A percentile compares a stretch with the other conserved stretches of the same genome.
These are phyloP conservation scores for Boletellus emodensis DNA, from an alignment of 768 basidiomycete species.

Conservation along the genomic window DNA sequence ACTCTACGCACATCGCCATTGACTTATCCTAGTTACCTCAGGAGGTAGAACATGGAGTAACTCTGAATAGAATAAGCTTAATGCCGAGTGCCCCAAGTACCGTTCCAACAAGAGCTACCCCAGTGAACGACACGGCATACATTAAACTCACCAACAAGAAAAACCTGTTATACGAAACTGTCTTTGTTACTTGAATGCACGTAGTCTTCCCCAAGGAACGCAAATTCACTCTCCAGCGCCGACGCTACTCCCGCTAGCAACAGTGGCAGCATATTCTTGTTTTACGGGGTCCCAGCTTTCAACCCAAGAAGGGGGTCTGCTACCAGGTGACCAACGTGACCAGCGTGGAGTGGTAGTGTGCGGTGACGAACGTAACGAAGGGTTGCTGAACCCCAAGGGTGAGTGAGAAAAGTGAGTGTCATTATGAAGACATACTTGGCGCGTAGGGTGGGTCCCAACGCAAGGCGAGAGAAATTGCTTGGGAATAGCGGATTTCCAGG, in stretches of 20 bases:
- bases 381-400: conserved; percentile 20
- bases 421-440: conserved; percentile 40
- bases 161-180: background rate
- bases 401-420: background rate
- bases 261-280: conserved; percentile 43
- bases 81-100: too few species aligned
- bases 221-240: conserved; percentile 21
- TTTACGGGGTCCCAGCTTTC: conserved; percentile 38
- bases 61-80: background rate
- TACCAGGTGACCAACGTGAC: conserved; percentile 26
- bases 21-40: background rate
- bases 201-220: background rate
- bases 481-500: conserved; percentile 81
- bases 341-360: conserved; percentile 15
- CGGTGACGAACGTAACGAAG: conserved; percentile 16
- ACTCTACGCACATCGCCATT: background rate
- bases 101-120: too few species aligned
- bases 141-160: background rate
- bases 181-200: background rate
- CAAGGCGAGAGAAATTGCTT: conserved; percentile 69
- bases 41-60: background rate
- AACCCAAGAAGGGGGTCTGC: conserved; percentile 37
- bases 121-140: background rate
- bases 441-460: conserved; percentile 59
- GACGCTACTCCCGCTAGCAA: conserved; percentile 34